Conservation (phyloP, 2,329 filamentous ascomycete genomes). For the Madurella fahalii region DNA sequence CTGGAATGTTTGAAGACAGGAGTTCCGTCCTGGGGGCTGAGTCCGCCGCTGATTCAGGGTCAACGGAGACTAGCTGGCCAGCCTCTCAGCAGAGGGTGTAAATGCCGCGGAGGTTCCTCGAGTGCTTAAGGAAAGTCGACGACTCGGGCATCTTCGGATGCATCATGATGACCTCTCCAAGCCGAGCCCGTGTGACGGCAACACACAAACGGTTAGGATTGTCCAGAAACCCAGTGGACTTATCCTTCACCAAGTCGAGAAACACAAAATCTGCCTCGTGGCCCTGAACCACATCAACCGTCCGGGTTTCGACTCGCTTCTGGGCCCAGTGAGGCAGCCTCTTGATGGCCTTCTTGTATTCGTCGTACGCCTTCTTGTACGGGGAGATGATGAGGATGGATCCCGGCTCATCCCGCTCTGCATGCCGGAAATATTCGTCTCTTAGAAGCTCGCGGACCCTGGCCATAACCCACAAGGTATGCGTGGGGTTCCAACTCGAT, state of each 20-base stretch:
- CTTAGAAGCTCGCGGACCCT: conserved; percentile 24
- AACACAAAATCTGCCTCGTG: conserved; percentile 47
- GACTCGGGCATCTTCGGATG: conserved; percentile 32
- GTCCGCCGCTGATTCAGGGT: not conserved
- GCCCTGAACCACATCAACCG: conserved; percentile 44
- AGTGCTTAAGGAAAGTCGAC: not conserved
- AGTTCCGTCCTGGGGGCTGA: not conserved
- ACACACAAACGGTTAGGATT: conserved; percentile 44
- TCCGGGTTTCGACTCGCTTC: conserved; percentile 37
- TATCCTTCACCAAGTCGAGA: conserved; percentile 43
- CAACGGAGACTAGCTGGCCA: conserved; percentile 2
- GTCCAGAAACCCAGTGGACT: conserved; percentile 39
- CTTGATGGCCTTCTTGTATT: conserved; percentile 32
- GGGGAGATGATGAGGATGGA: conserved; percentile 43
- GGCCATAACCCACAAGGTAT: conserved; percentile 37
- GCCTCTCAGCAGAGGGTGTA: not conserved
- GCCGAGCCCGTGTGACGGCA: conserved; percentile 41
- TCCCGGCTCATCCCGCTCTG: conserved; percentile 24
- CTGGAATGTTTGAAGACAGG: too few species aligned
- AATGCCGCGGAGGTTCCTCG: conserved; percentile 1
- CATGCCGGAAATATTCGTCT: conserved; percentile 32
- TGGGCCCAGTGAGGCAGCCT: conserved; percentile 27
- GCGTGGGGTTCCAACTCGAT: conserved; percentile 40
- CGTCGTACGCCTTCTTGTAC: conserved; percentile 36
- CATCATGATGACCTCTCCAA: conserved; percentile 46